Conservation (phyloP, 1,284 basidiomycete species). For the Ustilago shanxiensis region DNA sequence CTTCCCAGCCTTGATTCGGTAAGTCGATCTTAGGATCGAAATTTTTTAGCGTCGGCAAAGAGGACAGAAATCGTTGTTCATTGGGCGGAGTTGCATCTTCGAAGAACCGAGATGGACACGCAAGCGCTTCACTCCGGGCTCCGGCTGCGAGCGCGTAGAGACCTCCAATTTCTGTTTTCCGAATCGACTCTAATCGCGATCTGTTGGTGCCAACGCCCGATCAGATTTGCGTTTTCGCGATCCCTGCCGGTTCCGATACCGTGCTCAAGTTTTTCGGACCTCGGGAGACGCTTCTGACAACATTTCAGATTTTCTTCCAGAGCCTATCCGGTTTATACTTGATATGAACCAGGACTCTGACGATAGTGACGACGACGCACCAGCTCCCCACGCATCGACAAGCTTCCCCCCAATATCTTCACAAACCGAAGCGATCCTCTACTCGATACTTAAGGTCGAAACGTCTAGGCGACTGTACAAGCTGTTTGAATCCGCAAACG, state of each 20-base stretch:
- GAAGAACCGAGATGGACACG: neutral
- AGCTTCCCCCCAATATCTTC: too few species aligned
- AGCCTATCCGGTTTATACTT: neutral
- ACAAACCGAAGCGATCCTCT: too few species aligned
- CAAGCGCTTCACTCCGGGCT: constrained; percentile 1
- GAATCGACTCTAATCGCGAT: neutral
- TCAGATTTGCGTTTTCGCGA: neutral
- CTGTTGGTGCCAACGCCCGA: neutral
- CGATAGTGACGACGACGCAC: neutral
- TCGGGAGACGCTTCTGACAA: constrained; percentile 12
- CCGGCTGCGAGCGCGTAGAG: neutral
- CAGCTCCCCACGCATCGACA: neutral
- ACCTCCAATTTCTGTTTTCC: neutral
- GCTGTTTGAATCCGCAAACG: neutral
- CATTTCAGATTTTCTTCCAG: constrained; percentile 20
- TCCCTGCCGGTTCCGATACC: constrained; percentile 9
- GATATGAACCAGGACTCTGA: constrained; percentile 11
- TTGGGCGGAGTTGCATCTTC: neutral
- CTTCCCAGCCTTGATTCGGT: too few species aligned
- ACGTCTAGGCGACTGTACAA: neutral
- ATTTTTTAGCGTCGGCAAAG: neutral
- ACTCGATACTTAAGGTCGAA: too few species aligned
- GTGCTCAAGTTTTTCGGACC: constrained; percentile 7
- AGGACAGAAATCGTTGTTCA: neutral
- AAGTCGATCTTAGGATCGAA: neutral